A percentile compares a stretch with the other conserved stretches of the same genome.
Evolutionary conservation across 179 eudicot species (phyloP).

Genomic region (Beta macrorhiza): DNA sequence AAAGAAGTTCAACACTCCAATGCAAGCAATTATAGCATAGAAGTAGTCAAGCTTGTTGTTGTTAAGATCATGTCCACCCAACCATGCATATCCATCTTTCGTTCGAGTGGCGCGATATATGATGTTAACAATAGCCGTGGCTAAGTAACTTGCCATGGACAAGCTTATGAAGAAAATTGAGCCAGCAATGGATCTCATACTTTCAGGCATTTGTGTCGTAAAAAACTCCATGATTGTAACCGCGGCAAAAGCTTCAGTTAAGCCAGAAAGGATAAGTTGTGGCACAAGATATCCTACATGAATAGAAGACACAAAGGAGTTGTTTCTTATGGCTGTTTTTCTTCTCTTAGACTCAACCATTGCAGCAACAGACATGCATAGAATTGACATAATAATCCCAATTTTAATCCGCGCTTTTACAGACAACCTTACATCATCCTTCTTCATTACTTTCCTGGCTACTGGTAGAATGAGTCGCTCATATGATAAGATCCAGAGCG

Average conservation of each 20-base stretch:
- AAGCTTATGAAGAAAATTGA: constrained; percentile 54
- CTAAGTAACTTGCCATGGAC: constrained; percentile 56
- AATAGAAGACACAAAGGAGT: constrained; percentile 47
- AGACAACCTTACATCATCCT: constrained; percentile 37
- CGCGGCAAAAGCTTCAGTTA: constrained; percentile 59
- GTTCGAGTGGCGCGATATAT: constrained; percentile 33
- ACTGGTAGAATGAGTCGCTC: constrained; percentile 45
- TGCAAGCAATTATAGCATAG: constrained; percentile 46
- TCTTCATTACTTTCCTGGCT: constrained; percentile 22
- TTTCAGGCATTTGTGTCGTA: constrained; percentile 56
- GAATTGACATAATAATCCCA: constrained; percentile 64
- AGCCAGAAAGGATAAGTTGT: constrained; percentile 53
- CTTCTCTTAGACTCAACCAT: constrained; percentile 44
- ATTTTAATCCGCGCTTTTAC: constrained; percentile 34
- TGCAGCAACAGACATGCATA: constrained; percentile 48
- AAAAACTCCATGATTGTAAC: constrained; percentile 67
- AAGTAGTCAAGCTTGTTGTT: constrained; percentile 52
- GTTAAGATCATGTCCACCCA: constrained; percentile 76
- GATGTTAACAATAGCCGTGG: constrained; percentile 46
- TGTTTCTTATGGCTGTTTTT: constrained; percentile 32
- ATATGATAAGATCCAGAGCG: constrained; percentile 54
- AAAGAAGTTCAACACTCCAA: constrained; percentile 43
- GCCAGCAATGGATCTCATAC: constrained; percentile 67
- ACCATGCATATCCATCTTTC: constrained; percentile 44
- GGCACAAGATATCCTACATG: constrained; percentile 40